Conservation (phyloP, 352 stramenopile species). For the Globisporangium heterothallicum region DNA sequence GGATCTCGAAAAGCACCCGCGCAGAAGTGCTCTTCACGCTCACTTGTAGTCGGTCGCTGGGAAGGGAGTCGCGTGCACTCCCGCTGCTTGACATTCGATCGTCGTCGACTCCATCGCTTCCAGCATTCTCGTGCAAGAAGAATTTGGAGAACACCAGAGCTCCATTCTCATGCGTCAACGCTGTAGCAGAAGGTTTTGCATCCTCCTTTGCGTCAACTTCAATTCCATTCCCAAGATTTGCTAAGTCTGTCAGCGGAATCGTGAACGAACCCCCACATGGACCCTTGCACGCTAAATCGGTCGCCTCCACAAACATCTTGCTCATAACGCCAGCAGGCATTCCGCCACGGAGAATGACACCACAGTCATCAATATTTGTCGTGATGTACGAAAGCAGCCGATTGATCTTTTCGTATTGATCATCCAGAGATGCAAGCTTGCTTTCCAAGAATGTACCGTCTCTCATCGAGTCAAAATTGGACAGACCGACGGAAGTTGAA, state of each 20-base stretch:
- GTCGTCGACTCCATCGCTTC: constrained; percentile 7
- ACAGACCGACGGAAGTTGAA: constrained; percentile 43
- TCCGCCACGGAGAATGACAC: constrained; percentile 47
- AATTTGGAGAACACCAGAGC: constrained; percentile 58
- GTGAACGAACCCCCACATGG: constrained; percentile 47
- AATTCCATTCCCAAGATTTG: constrained; percentile 15
- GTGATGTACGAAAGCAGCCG: constrained; percentile 44
- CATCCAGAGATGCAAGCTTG: constrained; percentile 44
- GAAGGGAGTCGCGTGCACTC: constrained; percentile 10
- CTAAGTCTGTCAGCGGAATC: constrained; percentile 53
- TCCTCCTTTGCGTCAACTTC: not conserved
- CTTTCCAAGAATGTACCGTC: constrained; percentile 55
- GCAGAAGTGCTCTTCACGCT: constrained; percentile 56
- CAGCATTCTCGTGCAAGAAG: constrained; percentile 18
- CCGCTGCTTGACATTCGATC: not conserved
- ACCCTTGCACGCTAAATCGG: constrained; percentile 58
- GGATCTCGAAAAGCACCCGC: constrained; percentile 62
- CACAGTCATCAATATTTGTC: constrained; percentile 59
- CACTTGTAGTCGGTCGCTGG: constrained; percentile 44
- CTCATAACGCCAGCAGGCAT: constrained; percentile 50
- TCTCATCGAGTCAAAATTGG: constrained; percentile 50
- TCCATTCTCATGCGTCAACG: constrained; percentile 52
- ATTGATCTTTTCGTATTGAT: constrained; percentile 50
- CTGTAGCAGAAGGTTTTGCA: constrained; percentile 12
- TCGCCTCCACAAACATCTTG: constrained; percentile 47